Conservation (phyloP, 2,329 filamentous ascomycete species). For the Aspergillus transmontanensis region DNA sequence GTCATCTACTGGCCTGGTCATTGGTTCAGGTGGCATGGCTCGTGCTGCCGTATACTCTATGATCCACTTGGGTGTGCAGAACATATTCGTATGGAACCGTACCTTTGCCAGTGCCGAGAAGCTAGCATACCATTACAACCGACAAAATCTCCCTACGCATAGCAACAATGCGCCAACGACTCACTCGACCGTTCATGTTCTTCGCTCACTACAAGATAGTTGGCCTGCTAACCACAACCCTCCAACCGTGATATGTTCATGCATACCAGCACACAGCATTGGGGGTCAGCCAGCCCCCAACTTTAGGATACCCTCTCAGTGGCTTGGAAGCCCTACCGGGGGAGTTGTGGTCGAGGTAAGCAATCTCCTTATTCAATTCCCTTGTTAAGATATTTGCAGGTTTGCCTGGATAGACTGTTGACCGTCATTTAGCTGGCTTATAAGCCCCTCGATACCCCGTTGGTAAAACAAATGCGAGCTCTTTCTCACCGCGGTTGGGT, state of each 20-base stretch:
- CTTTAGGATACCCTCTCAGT: conserved; percentile 38
- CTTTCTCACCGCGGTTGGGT: conserved; percentile 42
- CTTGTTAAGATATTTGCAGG: background rate
- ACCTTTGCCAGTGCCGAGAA: conserved; percentile 38
- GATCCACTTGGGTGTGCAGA: conserved; percentile 41
- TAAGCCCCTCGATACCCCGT: conserved; percentile 41
- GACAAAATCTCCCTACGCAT: conserved; percentile 29
- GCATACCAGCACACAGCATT: conserved; percentile 42
- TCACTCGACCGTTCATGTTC: conserved; percentile 29
- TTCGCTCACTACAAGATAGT: conserved; percentile 31
- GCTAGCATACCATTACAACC: conserved; percentile 40
- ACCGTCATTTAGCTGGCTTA: conserved; percentile 36
- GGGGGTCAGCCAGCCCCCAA: conserved; percentile 38
- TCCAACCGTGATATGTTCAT: conserved; percentile 42
- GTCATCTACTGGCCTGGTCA: conserved; percentile 59
- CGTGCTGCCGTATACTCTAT: conserved; percentile 45
- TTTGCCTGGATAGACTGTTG: background rate
- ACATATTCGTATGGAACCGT: conserved; percentile 43
- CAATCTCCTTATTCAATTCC: background rate
- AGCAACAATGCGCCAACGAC: conserved; percentile 19
- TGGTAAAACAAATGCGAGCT: conserved; percentile 40
- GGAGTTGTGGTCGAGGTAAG: conserved; percentile 45
- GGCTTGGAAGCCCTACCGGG: conserved; percentile 43
- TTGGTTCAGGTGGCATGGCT: conserved; percentile 60
- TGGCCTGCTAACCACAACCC: conserved; percentile 39